A percentile compares a stretch with the other conserved stretches of the same genome.
Evolutionary conservation across 2,329 filamentous ascomycete species (phyloP).

Genomic region (Trichoderma sp.): DNA sequence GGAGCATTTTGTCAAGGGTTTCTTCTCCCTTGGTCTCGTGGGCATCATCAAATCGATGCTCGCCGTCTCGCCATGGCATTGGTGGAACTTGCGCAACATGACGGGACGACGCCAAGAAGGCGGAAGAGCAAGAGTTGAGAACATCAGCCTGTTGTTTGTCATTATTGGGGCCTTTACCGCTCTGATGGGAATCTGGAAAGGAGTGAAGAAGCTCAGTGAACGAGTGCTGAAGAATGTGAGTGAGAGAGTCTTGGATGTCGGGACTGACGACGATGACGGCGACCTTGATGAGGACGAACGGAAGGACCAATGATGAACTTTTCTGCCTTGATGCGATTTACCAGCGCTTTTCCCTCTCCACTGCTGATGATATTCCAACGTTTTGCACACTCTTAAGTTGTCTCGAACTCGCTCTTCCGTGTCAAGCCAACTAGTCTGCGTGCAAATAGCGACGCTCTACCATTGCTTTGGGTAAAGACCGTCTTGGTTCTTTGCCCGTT

Average conservation of each 20-base stretch:
- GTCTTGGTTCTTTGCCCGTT: conserved; percentile 53
- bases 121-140: conserved; percentile 76
- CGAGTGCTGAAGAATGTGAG: conserved; percentile 75
- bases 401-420: conserved; percentile 74
- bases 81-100: conserved; percentile 70
- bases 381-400: conserved; percentile 96
- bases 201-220: conserved; percentile 73
- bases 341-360: conserved; percentile 30
- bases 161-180: conserved; percentile 80
- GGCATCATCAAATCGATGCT: conserved; percentile 83
- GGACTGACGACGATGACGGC: conserved; percentile 57
- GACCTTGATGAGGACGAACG: conserved; percentile 49
- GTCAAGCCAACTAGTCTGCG: conserved; percentile 95
- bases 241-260: conserved; percentile 83
- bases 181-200: conserved; percentile 82
- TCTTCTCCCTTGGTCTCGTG: conserved; percentile 85
- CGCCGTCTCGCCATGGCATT: conserved; percentile 73
- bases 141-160: conserved; percentile 79
- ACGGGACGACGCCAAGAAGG: conserved; percentile 61
- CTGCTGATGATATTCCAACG: background rate
- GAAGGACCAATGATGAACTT: conserved; percentile 37
- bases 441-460: conserved; percentile 74
- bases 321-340: background rate
- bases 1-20: conserved; percentile 85
- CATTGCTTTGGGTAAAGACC: conserved; percentile 48